Base-by-base conservation (phyloP, 495 filamentous ascomycete genomes). In the Platismatia glauca region DNA sequence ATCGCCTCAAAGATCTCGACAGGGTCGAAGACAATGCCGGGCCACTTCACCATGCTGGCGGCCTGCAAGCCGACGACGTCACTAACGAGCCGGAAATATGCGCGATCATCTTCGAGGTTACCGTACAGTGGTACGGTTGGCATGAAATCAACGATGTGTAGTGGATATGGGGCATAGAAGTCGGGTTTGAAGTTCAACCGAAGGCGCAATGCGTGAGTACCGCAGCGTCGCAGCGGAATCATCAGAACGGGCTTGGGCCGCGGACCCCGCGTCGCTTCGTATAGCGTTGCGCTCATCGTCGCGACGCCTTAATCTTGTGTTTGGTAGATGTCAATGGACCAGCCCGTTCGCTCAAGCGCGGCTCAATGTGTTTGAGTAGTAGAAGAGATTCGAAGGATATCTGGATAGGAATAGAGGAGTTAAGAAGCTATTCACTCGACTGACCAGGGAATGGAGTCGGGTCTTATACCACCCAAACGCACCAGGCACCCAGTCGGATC, bases 101-200 rank as follows among this genome's bases (percentile, higher is more conserved):
- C 44, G 44, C 44, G 44, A 48, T 48, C 44, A 48, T 48, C 44
- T 48, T 48, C 44, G 44, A 48, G 44, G 44, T 48, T 48, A 48
- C 44, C 44, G 44, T 48, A 48, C 44, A 48, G 44, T 48, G 44
- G 44, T 48, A 48, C 44, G 44, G 44, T 48, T 48, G 44, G 44
- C 44, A 48, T 48, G 44, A 48, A 48, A 48, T 48, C 44, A 48
- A 48, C 44, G 15, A 48, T 48, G 44, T 48, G 44, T 48, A 48
- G 44, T 48, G 44, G 44, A 48, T 48, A 48, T 48, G 44, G 44
- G 44, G 44, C 44, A 48, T 48, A 48, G 44, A 48, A 48, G 44
- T 48, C 44, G 44, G 44, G 44, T 4, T 48, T 48, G 44, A 48
- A 48, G 44, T 48, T 48, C 44, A 48, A 48, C 44, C 44, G 44